Conservation (phyloP, 1,284 basidiomycete genomes). For the Ganoderma lingzhi region DNA sequence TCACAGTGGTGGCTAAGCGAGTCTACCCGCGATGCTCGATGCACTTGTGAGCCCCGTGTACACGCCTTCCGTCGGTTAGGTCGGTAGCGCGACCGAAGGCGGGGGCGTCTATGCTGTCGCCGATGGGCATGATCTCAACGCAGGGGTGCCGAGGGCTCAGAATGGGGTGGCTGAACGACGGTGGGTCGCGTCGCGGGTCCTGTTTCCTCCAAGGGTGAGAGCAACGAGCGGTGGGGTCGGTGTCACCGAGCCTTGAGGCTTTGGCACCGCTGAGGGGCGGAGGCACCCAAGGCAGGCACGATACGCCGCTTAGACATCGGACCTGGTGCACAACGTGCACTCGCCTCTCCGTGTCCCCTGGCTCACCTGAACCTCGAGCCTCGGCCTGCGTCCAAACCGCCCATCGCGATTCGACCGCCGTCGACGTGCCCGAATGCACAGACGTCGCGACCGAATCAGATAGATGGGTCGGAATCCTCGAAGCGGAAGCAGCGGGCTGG, state of each 20-base stretch:
- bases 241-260: neutral
- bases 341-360: neutral
- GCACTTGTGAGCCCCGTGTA: neutral
- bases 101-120: neutral
- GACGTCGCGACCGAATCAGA: slow-evolving; percentile 15
- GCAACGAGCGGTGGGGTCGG: neutral
- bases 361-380: neutral
- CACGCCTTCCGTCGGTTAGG: neutral
- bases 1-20: neutral
- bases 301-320: neutral
- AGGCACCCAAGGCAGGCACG: slow-evolving; percentile 8
- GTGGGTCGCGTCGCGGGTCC: too few relatives aligned
- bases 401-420: slow-evolving; percentile 3
- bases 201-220: slow-evolving; percentile 4
- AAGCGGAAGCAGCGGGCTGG: slow-evolving; percentile 10
- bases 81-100: neutral
- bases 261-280: neutral
- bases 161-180: neutral
- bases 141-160: neutral
- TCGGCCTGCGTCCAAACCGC: neutral
- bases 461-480: slow-evolving; percentile 13
- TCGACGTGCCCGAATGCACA: neutral
- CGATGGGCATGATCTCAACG: neutral
- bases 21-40: slow-evolving; percentile 13
- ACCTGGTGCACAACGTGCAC: neutral